Percentiles rank a stretch among this genome's conserved stretches.
phyloP scores from a whole-genome alignment of 2,329 filamentous ascomycete species.

The Pyrenophora graminea region DNA sequence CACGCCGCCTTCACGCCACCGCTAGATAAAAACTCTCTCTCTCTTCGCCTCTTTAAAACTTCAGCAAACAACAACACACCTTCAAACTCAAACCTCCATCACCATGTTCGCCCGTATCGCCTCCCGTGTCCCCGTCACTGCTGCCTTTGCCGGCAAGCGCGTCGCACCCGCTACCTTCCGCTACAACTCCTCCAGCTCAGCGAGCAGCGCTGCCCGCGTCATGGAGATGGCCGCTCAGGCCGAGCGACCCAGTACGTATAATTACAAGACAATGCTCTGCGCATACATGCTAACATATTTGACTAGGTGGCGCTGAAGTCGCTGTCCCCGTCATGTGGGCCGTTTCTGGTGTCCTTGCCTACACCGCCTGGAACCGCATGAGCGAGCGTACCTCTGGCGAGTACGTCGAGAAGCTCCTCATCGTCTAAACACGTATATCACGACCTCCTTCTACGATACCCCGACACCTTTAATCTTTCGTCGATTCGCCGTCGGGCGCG shows the following conservation, averaged over 20 bases:
- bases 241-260: slow-evolving; percentile 36
- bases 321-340: slow-evolving; percentile 41
- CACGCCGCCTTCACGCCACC: not conserved
- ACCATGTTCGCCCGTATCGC: slow-evolving; percentile 24
- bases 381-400: slow-evolving; percentile 29
- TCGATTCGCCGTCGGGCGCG: not conserved
- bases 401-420: slow-evolving; percentile 39
- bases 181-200: slow-evolving; percentile 37
- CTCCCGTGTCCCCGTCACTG: slow-evolving; percentile 30
- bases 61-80: not conserved
- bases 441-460: slow-evolving; percentile 7
- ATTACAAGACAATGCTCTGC: too few species aligned
- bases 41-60: not conserved
- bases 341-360: slow-evolving; percentile 32
- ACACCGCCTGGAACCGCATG: slow-evolving; percentile 37
- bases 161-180: slow-evolving; percentile 27
- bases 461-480: not conserved
- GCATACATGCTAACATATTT: not conserved
- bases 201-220: slow-evolving; percentile 30
- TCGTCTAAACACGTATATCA: slow-evolving; percentile 14
- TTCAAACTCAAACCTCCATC: not conserved
- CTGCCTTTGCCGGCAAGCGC: slow-evolving; percentile 27
- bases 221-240: slow-evolving; percentile 37
- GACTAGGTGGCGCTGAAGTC: slow-evolving; percentile 30
- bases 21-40: not conserved